A percentile compares a stretch with the other conserved stretches of the same genome.
These are phyloP conservation scores for Babesia bovis DNA, from an alignment of 169 alveolate genomes.

Conservation along the genomic window DNA sequence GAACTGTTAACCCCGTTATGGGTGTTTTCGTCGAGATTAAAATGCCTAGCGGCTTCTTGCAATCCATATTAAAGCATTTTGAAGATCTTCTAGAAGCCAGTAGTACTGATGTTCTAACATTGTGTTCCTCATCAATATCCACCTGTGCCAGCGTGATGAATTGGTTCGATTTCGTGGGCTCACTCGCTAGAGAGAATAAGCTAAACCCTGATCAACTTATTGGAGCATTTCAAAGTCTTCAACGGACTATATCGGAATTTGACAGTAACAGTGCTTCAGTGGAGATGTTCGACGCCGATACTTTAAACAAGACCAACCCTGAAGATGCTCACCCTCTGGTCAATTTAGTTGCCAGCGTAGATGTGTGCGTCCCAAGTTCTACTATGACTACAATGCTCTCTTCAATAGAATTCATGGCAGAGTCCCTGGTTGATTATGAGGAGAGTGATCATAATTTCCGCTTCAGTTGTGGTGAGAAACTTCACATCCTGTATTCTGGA, in stretches of 20 bases:
- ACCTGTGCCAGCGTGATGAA: background rate
- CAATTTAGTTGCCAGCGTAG: background rate
- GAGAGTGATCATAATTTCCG: constrained; percentile 19
- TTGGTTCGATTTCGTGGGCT: background rate
- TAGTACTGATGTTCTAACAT: background rate
- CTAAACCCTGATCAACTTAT: background rate
- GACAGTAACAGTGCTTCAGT: background rate
- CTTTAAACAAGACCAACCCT: background rate
- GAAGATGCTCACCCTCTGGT: background rate
- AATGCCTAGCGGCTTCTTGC: constrained; percentile 8
- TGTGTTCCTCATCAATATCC: constrained; percentile 1
- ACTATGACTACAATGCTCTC: constrained; percentile 1
- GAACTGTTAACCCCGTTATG: constrained; percentile 1
- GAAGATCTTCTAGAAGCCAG: background rate
- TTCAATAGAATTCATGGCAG: constrained; percentile 3
- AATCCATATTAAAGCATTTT: background rate
- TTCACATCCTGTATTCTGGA: constrained; percentile 42
- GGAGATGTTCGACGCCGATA: background rate
- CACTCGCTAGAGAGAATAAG: constrained; percentile 6
- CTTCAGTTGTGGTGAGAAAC: constrained; percentile 24
- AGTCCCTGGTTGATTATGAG: constrained; percentile 35
- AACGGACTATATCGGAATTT: background rate
- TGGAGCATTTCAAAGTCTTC: background rate
- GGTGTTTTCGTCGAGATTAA: constrained; percentile 26
- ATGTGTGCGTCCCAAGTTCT: constrained; percentile 3